Percentiles rank a stretch among this genome's conserved stretches.
Conservation (phyloP, 495 filamentous ascomycete species). For the Aeminium ludgeri region DNA sequence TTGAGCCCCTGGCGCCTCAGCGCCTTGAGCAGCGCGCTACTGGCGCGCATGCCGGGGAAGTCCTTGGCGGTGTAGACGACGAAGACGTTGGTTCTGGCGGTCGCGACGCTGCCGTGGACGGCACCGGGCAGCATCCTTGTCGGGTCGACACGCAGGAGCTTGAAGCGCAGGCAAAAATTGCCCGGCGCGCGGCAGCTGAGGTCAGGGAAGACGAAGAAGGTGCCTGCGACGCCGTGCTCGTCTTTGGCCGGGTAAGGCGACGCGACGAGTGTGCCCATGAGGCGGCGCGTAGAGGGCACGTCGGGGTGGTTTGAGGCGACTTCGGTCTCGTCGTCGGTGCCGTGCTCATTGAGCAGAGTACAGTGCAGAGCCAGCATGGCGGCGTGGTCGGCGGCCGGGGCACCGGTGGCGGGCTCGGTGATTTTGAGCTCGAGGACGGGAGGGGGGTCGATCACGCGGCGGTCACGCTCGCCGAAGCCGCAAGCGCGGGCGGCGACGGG, state of each 20-base stretch:
- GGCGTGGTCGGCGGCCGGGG: slow-evolving; percentile 40
- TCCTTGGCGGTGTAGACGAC: slow-evolving; percentile 91
- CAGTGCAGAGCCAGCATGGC: slow-evolving; percentile 83
- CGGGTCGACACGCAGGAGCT: slow-evolving; percentile 65
- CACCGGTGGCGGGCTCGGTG: slow-evolving; percentile 40
- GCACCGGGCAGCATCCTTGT: slow-evolving; percentile 32
- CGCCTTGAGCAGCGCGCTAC: slow-evolving; percentile 48
- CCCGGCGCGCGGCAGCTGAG: slow-evolving; percentile 82
- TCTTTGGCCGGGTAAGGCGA: slow-evolving; percentile 54
- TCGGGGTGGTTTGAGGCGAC: slow-evolving; percentile 21
- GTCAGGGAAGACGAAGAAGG: slow-evolving; percentile 92
- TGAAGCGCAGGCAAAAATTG: slow-evolving; percentile 64
- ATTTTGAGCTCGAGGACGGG: slow-evolving; percentile 81
- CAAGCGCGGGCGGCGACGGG: slow-evolving; percentile 80
- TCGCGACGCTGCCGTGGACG: slow-evolving; percentile 41
- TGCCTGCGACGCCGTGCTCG: slow-evolving; percentile 48
- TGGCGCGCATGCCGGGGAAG: slow-evolving; percentile 81
- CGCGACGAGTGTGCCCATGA: slow-evolving; percentile 68
- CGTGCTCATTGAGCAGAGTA: slow-evolving; percentile 47
- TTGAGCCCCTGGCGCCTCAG: slow-evolving; percentile 59
- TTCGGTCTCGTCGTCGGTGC: slow-evolving; percentile 41
- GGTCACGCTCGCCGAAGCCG: slow-evolving; percentile 85
- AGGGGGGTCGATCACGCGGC: slow-evolving; percentile 84
- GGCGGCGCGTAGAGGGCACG: slow-evolving; percentile 36
- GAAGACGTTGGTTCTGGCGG: slow-evolving; percentile 61